Evolutionary conservation across 805 yeast genomes (phyloP).

Genomic region (Wickerhamomyces xylosicus): DNA sequence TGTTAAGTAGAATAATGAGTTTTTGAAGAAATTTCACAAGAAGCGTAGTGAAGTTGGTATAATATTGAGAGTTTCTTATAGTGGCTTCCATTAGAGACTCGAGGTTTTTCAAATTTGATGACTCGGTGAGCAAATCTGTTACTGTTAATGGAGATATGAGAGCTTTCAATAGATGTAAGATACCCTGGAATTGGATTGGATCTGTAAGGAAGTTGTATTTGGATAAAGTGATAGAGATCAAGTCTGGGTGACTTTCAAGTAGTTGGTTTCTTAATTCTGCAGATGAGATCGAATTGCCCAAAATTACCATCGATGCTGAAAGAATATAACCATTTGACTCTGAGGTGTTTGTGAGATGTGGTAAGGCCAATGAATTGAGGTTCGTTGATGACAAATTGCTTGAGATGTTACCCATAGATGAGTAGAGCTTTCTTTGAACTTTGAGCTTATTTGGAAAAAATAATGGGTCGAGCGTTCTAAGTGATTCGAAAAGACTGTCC

Average conservation of each 20-base stretch:
- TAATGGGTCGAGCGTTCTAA: constrained; percentile 3
- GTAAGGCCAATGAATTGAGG: neutral
- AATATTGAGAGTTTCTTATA: constrained; percentile 14
- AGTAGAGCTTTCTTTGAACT: constrained; percentile 14
- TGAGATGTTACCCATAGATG: constrained; percentile 19
- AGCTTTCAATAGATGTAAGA: constrained; percentile 14
- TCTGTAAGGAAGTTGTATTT: constrained; percentile 15
- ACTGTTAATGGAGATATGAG: constrained; percentile 9
- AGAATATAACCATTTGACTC: constrained; percentile 15
- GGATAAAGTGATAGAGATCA: constrained; percentile 6
- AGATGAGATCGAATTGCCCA: constrained; percentile 18
- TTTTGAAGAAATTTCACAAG: constrained; percentile 14
- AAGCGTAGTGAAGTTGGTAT: constrained; percentile 12
- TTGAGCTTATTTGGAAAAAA: constrained; percentile 14
- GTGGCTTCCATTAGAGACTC: constrained; percentile 14
- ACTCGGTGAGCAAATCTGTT: constrained; percentile 7
- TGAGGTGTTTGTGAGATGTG: neutral
- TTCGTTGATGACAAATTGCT: constrained; percentile 15
- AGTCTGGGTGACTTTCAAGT: constrained; percentile 6
- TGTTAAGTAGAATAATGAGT: constrained; percentile 8
- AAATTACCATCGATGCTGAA: constrained; percentile 11
- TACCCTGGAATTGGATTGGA: constrained; percentile 19
- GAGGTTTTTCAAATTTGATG: constrained; percentile 3
- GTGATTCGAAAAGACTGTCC: constrained; percentile 2
- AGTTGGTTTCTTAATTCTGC: constrained; percentile 7